Percentiles rank a stretch among this genome's conserved stretches.
These are phyloP conservation scores for Leccinum rimulosum DNA, from an alignment of 768 basidiomycete species.

Conservation along the genomic window DNA sequence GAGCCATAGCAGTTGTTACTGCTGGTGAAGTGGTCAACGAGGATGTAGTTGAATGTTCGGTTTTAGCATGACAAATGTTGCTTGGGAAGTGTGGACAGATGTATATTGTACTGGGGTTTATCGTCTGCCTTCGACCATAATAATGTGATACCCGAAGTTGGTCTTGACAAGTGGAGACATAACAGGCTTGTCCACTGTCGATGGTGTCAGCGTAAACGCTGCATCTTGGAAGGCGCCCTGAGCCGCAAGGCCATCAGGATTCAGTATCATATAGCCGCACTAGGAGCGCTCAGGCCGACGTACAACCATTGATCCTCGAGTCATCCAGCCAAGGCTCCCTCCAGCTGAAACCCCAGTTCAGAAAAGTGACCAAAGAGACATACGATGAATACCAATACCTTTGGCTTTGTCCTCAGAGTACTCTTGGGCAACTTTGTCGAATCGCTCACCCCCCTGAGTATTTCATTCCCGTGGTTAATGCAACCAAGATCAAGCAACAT, in stretches of 20 bases:
- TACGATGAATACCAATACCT: slow-evolving; percentile 49
- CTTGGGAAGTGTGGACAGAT: slow-evolving; percentile 10
- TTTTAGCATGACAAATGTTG: slow-evolving; percentile 15
- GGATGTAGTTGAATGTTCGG: slow-evolving; percentile 30
- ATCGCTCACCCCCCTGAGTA: slow-evolving; percentile 68
- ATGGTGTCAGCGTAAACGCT: slow-evolving; percentile 79
- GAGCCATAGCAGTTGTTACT: slow-evolving; percentile 28
- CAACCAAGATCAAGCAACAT: neutral
- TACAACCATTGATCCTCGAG: slow-evolving; percentile 81
- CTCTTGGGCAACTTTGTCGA: slow-evolving; percentile 87
- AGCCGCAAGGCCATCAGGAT: slow-evolving; percentile 8
- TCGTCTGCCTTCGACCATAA: slow-evolving; percentile 86
- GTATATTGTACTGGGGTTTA: slow-evolving; percentile 30
- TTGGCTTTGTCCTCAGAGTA: slow-evolving; percentile 93
- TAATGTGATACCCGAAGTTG: slow-evolving; percentile 82
- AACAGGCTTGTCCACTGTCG: slow-evolving; percentile 75
- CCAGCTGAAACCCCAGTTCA: slow-evolving; percentile 49
- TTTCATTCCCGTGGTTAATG: neutral
- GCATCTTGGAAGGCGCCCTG: slow-evolving; percentile 80
- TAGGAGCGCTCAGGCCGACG: slow-evolving; percentile 24
- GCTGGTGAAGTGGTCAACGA: slow-evolving; percentile 34
- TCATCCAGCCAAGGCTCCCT: slow-evolving; percentile 86
- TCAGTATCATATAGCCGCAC: slow-evolving; percentile 3
- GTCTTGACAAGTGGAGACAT: slow-evolving; percentile 78
- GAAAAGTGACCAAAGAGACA: neutral